Evolutionary conservation across 306 rosid genomes (phyloP).

Genomic region (Vigna unguiculata): DNA sequence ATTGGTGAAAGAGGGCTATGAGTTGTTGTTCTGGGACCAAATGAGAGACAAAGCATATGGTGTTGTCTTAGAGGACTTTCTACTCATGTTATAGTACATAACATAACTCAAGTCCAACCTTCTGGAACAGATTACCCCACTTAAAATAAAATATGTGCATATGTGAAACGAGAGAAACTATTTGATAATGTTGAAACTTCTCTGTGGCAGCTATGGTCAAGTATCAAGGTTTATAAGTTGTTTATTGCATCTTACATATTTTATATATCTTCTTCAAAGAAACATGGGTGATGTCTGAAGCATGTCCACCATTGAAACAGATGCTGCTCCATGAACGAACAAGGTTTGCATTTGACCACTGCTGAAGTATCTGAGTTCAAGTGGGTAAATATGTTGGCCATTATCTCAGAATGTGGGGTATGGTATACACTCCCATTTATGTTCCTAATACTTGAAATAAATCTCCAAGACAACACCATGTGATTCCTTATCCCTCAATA

Average conservation of each 20-base stretch:
- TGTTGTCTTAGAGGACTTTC: slow-evolving; percentile 46
- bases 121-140: slow-evolving; percentile 30
- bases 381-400: slow-evolving; percentile 25
- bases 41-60: slow-evolving; percentile 44
- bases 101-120: slow-evolving; percentile 6
- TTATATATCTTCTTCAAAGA: not conserved
- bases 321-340: slow-evolving; percentile 21
- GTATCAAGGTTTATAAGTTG: not conserved
- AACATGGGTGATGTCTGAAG: slow-evolving; percentile 39
- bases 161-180: slow-evolving; percentile 1
- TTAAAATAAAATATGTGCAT: not conserved
- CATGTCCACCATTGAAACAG: slow-evolving; percentile 31
- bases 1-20: not conserved
- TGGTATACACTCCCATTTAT: not conserved
- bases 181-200: slow-evolving; percentile 11
- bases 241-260: not conserved
- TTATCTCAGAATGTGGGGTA: slow-evolving; percentile 12
- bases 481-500: slow-evolving; percentile 23
- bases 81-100: not conserved
- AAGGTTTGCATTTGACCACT: slow-evolving; percentile 2
- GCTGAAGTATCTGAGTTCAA: not conserved
- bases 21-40: not conserved
- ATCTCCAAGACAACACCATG: slow-evolving; percentile 39
- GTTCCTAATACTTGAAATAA: slow-evolving; percentile 18
- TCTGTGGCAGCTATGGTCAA: not conserved